These are phyloP conservation scores for Epithemia pelagica DNA, from an alignment of 108 stramenopile genomes.

Conservation along the genomic window DNA sequence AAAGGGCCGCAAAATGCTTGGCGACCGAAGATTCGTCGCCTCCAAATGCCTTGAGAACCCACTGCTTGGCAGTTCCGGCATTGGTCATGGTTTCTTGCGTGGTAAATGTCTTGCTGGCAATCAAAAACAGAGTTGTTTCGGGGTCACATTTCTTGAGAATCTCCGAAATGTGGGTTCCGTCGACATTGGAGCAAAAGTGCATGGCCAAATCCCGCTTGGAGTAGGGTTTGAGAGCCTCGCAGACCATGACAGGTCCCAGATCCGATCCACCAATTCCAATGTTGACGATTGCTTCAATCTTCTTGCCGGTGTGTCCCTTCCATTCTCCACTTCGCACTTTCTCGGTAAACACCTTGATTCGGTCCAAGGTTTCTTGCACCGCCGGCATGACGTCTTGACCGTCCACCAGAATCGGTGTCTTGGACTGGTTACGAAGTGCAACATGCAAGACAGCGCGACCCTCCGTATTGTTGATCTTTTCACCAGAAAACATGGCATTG, in stretches of 20 bases:
- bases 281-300: constrained; percentile 83
- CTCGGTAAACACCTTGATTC: constrained; percentile 83
- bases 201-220: constrained; percentile 78
- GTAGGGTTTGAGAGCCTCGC: constrained; percentile 88
- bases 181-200: constrained; percentile 96
- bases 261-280: constrained; percentile 96
- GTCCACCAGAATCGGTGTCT: constrained; percentile 77
- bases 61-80: constrained; percentile 87
- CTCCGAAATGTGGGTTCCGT: constrained; percentile 91
- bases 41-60: constrained; percentile 69
- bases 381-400: constrained; percentile 90
- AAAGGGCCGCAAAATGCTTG: constrained; percentile 92
- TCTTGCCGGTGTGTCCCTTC: constrained; percentile 92
- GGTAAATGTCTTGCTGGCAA: constrained; percentile 96
- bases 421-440: constrained; percentile 69
- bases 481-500: constrained; percentile 81
- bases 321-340: constrained; percentile 77
- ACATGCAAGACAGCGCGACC: constrained; percentile 75
- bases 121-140: constrained; percentile 83
- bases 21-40: constrained; percentile 67
- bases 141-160: constrained; percentile 82
- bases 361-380: constrained; percentile 74
- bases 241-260: constrained; percentile 96
- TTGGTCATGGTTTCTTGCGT: constrained; percentile 99
- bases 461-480: constrained; percentile 86